A percentile compares a stretch with the other conserved stretches of the same genome.
phyloP scores from a whole-genome alignment of 2,329 filamentous ascomycete species.

The Paracoccidioides brasiliensis region DNA sequence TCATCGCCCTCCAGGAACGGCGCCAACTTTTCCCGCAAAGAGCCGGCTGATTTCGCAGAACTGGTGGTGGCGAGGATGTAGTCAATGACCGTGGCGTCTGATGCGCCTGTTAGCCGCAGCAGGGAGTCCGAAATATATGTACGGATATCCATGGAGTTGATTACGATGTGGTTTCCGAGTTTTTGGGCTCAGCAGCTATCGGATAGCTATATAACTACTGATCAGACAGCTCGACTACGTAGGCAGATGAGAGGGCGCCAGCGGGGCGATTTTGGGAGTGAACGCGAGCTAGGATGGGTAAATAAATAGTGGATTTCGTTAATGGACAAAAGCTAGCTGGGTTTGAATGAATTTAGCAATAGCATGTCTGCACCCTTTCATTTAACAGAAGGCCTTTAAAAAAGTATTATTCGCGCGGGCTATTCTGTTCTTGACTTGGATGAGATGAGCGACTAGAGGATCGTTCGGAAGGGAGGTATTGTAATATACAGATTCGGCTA shows the following conservation, averaged over 20 bases:
- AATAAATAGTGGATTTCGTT: too few relatives aligned
- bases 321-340: too few relatives aligned
- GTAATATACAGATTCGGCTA: too few relatives aligned
- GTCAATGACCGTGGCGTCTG: slow-evolving; percentile 43
- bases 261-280: too few relatives aligned
- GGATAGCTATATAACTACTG: background rate
- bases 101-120: slow-evolving; percentile 41
- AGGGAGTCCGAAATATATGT: slow-evolving; percentile 39
- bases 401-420: too few relatives aligned
- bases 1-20: slow-evolving; percentile 40
- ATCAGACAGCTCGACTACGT: background rate
- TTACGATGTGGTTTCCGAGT: background rate
- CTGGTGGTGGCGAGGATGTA: slow-evolving; percentile 43
- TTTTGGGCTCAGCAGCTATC: background rate
- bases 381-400: too few relatives aligned
- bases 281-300: background rate
- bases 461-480: too few relatives aligned
- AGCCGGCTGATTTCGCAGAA: slow-evolving; percentile 35
- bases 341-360: too few relatives aligned
- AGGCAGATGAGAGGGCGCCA: too few relatives aligned
- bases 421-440: too few relatives aligned
- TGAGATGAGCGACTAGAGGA: too few relatives aligned
- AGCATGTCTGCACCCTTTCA: too few relatives aligned
- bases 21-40: slow-evolving; percentile 39
- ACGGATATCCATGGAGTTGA: slow-evolving; percentile 25